phyloP scores from a whole-genome alignment of 108 stramenopile genomes.

The Conticribra guillardii region DNA sequence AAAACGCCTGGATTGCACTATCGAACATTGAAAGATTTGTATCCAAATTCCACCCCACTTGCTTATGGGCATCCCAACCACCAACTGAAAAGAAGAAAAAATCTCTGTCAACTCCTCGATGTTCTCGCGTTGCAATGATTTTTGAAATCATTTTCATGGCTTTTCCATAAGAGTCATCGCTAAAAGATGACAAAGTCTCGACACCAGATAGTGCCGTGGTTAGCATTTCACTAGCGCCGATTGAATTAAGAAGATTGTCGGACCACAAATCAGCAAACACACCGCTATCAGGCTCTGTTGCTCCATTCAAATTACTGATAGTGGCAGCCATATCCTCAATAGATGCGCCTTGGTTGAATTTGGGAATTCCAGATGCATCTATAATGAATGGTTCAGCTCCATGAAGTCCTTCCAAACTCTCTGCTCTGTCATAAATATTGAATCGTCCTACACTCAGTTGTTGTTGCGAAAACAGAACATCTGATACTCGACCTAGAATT shows the following conservation, averaged over 20 bases:
- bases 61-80: slow-evolving; percentile 70
- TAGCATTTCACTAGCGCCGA: slow-evolving; percentile 41
- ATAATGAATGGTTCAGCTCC: slow-evolving; percentile 30
- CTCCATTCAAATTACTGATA: slow-evolving; percentile 44
- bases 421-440: slow-evolving; percentile 27
- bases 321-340: slow-evolving; percentile 24
- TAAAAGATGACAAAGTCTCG: slow-evolving; percentile 12
- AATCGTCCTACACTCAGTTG: slow-evolving; percentile 28
- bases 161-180: slow-evolving; percentile 22
- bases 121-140: slow-evolving; percentile 52
- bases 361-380: slow-evolving; percentile 24
- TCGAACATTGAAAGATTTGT: slow-evolving; percentile 50
- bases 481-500: slow-evolving; percentile 44
- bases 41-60: slow-evolving; percentile 16
- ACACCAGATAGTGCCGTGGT: slow-evolving; percentile 14
- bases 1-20: slow-evolving; percentile 51
- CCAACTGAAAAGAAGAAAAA: slow-evolving; percentile 59
- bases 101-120: slow-evolving; percentile 58
- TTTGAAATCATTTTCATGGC: slow-evolving; percentile 51
- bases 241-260: slow-evolving; percentile 31
- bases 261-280: slow-evolving; percentile 66
- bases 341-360: slow-evolving; percentile 34
- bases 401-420: slow-evolving; percentile 28
- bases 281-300: slow-evolving; percentile 32
- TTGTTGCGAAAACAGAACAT: slow-evolving; percentile 23